Conservation (phyloP, 805 yeast species). For the Metschnikowia corniflorae region DNA sequence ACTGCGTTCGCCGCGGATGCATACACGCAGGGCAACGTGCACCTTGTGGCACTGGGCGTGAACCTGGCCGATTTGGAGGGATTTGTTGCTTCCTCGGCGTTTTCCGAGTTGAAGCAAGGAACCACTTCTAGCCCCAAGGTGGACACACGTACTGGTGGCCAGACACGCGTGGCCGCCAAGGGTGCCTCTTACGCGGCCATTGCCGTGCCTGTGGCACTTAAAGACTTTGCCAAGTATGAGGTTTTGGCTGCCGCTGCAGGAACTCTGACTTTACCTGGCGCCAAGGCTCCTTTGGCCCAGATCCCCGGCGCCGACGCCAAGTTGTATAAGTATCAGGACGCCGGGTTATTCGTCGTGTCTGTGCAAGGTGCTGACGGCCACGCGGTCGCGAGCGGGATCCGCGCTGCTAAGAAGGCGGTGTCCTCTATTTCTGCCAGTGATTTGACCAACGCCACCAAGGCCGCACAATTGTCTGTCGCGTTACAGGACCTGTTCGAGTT, state of each 20-base stretch:
- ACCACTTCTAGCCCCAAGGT: slow-evolving; percentile 42
- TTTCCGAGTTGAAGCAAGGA: slow-evolving; percentile 62
- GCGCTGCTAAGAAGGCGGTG: slow-evolving; percentile 48
- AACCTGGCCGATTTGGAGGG: slow-evolving; percentile 62
- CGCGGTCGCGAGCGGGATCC: slow-evolving; percentile 58
- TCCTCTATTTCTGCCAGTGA: slow-evolving; percentile 40
- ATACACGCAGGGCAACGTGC: slow-evolving; percentile 68
- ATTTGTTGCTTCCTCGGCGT: slow-evolving; percentile 64
- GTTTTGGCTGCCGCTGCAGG: slow-evolving; percentile 69
- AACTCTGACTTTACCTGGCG: slow-evolving; percentile 54
- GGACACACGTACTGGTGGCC: slow-evolving; percentile 53
- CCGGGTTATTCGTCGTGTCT: slow-evolving; percentile 73
- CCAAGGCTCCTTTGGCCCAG: slow-evolving; percentile 47
- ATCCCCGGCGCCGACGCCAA: slow-evolving; percentile 49
- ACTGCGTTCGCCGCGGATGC: slow-evolving; percentile 61
- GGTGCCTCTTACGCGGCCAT: slow-evolving; percentile 73
- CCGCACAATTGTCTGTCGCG: slow-evolving; percentile 41
- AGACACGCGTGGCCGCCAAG: slow-evolving; percentile 59
- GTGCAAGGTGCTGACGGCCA: slow-evolving; percentile 59
- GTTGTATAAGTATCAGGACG: slow-evolving; percentile 67
- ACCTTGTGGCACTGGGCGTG: slow-evolving; percentile 72
- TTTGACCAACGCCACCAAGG: slow-evolving; percentile 51
- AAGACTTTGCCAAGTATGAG: slow-evolving; percentile 63
- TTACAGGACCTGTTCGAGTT: slow-evolving; percentile 37
- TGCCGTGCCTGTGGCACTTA: slow-evolving; percentile 71